Percentiles rank a stretch among this genome's conserved stretches.
Conservation (phyloP, 202 grass and related monocot genomes). For the Setaria italica region DNA sequence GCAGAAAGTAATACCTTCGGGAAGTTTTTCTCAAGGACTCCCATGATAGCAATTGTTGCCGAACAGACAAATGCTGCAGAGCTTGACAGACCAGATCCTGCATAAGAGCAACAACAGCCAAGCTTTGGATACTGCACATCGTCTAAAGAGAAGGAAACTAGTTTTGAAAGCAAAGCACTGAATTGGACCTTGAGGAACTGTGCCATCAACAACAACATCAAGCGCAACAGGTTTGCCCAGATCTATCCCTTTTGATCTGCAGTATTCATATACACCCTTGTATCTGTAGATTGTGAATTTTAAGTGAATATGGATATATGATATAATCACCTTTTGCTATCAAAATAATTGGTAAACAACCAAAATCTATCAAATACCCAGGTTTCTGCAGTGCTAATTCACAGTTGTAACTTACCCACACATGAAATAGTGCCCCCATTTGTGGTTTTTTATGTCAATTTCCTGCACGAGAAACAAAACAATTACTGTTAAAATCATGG, state of each 20-base stretch:
- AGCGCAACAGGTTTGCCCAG: constrained; percentile 68
- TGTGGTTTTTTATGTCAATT: constrained; percentile 94
- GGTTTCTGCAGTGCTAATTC: neutral
- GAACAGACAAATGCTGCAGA: constrained; percentile 96
- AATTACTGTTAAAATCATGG: neutral
- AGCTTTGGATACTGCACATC: neutral
- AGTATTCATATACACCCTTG: constrained; percentile 90
- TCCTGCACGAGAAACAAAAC: constrained; percentile 56
- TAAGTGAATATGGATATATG: neutral
- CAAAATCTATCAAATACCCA: neutral
- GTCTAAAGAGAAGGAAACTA: neutral
- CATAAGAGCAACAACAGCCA: constrained; percentile 15
- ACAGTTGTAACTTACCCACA: constrained; percentile 76
- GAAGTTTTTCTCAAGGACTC: constrained; percentile 72
- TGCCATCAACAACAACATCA: constrained; percentile 90
- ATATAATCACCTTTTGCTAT: neutral
- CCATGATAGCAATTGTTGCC: constrained; percentile 92
- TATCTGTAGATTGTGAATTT: constrained; percentile 57
- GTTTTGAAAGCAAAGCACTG: neutral
- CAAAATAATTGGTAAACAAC: neutral
- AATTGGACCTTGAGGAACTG: constrained; percentile 78
- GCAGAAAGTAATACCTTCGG: constrained; percentile 59
- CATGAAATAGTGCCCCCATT: constrained; percentile 99
- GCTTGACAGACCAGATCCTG: constrained; percentile 91
- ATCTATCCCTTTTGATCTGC: constrained; percentile 75